Evolutionary conservation across 208 protist genomes (phyloP).

Genomic region (Leishmania amazonensis): DNA sequence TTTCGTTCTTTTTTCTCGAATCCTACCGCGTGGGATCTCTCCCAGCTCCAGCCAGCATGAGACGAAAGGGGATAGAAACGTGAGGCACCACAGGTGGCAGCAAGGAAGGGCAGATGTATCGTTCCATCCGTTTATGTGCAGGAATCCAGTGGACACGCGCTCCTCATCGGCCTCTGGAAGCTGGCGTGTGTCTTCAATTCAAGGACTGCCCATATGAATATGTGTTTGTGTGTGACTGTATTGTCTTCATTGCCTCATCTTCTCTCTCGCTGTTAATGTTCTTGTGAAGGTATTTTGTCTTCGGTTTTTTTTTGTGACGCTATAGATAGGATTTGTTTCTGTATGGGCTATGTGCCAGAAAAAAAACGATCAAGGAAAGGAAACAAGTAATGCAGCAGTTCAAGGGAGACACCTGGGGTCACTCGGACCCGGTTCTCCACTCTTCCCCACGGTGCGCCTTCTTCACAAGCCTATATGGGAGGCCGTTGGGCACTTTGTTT

Average conservation of each 20-base stretch:
- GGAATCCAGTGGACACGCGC: not conserved
- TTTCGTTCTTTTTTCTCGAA: not conserved
- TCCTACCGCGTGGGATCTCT: not conserved
- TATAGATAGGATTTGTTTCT: slow-evolving; percentile 16
- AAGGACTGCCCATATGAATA: not conserved
- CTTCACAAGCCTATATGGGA: not conserved
- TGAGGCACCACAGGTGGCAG: not conserved
- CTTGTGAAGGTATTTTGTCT: slow-evolving; percentile 7
- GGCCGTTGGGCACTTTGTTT: not conserved
- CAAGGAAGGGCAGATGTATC: not conserved
- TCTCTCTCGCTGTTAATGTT: not conserved
- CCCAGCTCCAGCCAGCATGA: not conserved
- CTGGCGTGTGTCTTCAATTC: not conserved
- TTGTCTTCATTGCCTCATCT: not conserved
- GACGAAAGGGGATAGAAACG: not conserved
- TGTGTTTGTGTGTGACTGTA: not conserved
- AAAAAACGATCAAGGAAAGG: not conserved
- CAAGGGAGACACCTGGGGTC: not conserved
- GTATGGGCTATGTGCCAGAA: not conserved
- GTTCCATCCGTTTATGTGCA: not conserved
- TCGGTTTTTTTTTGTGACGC: slow-evolving; percentile 13
- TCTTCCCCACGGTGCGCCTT: not conserved
- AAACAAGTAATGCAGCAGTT: not conserved
- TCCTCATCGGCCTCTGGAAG: not conserved
- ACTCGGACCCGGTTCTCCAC: not conserved